These are phyloP conservation scores for Colletotrichum viniferum DNA, from an alignment of 2,329 filamentous ascomycete genomes.

Conservation along the genomic window DNA sequence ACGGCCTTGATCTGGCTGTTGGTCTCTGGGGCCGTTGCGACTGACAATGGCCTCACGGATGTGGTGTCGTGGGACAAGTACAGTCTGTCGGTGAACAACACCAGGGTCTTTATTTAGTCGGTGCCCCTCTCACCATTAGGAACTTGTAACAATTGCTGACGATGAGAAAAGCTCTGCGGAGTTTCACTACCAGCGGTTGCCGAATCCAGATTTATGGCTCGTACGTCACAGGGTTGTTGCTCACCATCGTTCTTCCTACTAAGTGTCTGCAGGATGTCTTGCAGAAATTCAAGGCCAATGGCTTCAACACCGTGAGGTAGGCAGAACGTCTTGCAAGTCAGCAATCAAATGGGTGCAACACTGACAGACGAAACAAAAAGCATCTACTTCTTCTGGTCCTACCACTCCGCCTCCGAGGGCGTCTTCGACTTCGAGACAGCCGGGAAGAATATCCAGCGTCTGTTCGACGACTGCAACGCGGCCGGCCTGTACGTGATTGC, in stretches of 20 bases:
- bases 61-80: conserved; percentile 74
- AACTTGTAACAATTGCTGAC: conserved; percentile 61
- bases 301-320: conserved; percentile 78
- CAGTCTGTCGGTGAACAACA: conserved; percentile 71
- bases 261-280: conserved; percentile 63
- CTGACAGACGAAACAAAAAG: conserved; percentile 29
- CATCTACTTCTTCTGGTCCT: conserved; percentile 82
- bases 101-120: conserved; percentile 4
- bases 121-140: not conserved
- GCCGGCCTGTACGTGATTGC: conserved; percentile 81
- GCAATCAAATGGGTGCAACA: not conserved
- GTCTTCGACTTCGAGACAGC: conserved; percentile 68
- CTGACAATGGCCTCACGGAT: conserved; percentile 44
- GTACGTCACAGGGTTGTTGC: conserved; percentile 33
- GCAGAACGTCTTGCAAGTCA: not conserved
- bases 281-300: conserved; percentile 81
- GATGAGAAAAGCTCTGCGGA: conserved; percentile 71
- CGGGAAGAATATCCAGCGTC: conserved; percentile 56
- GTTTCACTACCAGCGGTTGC: conserved; percentile 68
- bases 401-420: conserved; percentile 71
- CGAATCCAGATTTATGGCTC: conserved; percentile 56
- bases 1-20: conserved; percentile 5
- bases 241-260: not conserved
- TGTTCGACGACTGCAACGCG: conserved; percentile 75
- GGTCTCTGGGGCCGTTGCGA: conserved; percentile 30